Conservation (phyloP, 2,329 filamentous ascomycete species). For the Diaporthe helianthi region DNA sequence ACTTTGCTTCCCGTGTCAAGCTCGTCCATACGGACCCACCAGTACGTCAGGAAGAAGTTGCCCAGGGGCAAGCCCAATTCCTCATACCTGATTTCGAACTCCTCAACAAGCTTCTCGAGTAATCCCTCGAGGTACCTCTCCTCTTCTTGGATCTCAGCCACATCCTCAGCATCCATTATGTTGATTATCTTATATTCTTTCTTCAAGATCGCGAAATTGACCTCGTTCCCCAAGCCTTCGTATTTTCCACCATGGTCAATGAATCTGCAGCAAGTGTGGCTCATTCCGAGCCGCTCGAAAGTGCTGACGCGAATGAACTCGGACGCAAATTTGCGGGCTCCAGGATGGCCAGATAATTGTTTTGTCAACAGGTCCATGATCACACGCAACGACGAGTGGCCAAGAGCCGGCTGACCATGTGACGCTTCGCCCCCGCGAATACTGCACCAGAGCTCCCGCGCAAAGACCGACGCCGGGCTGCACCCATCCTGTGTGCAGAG, state of each 20-base stretch:
- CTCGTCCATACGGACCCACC: not conserved
- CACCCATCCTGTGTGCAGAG: not conserved
- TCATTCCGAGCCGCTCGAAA: conserved; percentile 10
- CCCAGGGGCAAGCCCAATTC: not conserved
- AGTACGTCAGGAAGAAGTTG: not conserved
- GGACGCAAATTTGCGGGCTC: not conserved
- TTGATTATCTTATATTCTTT: not conserved
- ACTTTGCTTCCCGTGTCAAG: not conserved
- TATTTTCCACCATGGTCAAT: not conserved
- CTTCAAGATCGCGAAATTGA: not conserved
- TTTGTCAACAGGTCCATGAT: not conserved
- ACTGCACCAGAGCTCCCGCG: not conserved
- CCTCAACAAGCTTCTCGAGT: not conserved
- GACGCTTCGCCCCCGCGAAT: not conserved
- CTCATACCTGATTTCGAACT: not conserved
- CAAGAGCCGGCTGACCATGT: not conserved
- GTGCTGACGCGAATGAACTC: conserved; percentile 4
- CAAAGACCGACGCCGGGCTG: not conserved
- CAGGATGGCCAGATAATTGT: not conserved
- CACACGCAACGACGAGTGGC: not conserved
- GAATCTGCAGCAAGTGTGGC: conserved; percentile 8
- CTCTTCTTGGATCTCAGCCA: conserved; percentile 3
- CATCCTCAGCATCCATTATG: not conserved
- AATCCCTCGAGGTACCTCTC: not conserved
- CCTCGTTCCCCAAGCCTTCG: not conserved